phyloP scores from a whole-genome alignment of 495 filamentous ascomycete genomes.

The Staphylotrichum longicolle region DNA sequence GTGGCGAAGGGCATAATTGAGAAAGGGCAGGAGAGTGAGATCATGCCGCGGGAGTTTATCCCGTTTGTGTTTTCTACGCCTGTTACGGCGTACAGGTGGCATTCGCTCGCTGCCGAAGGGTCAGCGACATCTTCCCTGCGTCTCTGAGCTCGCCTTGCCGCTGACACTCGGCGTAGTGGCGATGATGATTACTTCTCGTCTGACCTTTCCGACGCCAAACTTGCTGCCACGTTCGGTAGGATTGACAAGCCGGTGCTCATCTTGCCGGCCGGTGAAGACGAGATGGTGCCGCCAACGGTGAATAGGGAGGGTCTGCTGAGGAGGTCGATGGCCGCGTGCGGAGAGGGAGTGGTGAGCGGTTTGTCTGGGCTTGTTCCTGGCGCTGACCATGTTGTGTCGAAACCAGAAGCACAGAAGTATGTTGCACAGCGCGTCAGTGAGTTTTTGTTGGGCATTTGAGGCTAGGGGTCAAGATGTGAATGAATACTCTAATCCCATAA shows the following conservation, averaged over 20 bases:
- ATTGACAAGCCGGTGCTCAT: conserved; percentile 54
- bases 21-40: conserved; percentile 43
- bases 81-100: conserved; percentile 64
- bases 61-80: conserved; percentile 50
- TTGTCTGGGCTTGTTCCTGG: conserved; percentile 35
- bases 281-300: conserved; percentile 59
- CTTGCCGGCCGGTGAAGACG: conserved; percentile 65
- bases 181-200: conserved; percentile 83
- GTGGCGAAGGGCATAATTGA: conserved; percentile 53
- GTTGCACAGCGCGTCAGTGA: conserved; percentile 29
- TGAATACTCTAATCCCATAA: too few species aligned
- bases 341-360: conserved; percentile 21
- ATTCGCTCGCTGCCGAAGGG: conserved; percentile 58
- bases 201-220: conserved; percentile 54
- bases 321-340: conserved; percentile 51
- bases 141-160: background rate
- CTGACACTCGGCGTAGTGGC: conserved; percentile 38
- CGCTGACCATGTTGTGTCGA: conserved; percentile 35
- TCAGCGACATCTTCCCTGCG: conserved; percentile 17
- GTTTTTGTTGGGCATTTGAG: conserved; percentile 25
- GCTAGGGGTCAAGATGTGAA: too few species aligned
- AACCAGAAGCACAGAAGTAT: conserved; percentile 28
- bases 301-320: conserved; percentile 62
- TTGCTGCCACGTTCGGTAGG: conserved; percentile 56
- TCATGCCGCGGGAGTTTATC: conserved; percentile 54